Conservation (phyloP, 2,329 filamentous ascomycete species). For the Lasiodiplodia gonubiensis region DNA sequence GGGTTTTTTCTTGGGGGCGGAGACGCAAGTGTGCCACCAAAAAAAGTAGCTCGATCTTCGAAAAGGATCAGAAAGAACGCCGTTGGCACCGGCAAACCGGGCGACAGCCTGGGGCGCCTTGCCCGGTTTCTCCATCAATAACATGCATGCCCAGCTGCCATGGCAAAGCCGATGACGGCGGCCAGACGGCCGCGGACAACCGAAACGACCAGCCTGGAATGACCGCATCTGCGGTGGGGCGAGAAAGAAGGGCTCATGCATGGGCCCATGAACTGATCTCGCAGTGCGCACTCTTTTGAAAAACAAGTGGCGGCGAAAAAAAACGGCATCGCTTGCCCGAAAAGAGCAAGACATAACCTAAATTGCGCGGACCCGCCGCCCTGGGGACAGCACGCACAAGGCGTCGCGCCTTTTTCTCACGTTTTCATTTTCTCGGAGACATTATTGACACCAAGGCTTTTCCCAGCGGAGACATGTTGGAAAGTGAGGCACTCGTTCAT, state of each 20-base stretch:
- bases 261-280: slow-evolving; percentile 23
- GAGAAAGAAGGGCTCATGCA: not conserved
- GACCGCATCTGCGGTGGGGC: slow-evolving; percentile 14
- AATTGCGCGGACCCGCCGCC: slow-evolving; percentile 13
- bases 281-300: slow-evolving; percentile 8
- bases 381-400: slow-evolving; percentile 5
- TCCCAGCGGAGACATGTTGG: not conserved
- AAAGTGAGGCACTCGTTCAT: not conserved
- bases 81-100: slow-evolving; percentile 21
- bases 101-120: not conserved
- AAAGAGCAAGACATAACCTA: slow-evolving; percentile 5
- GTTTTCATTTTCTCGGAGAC: slow-evolving; percentile 6
- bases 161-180: slow-evolving; percentile 10
- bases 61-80: slow-evolving; percentile 24
- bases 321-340: slow-evolving; percentile 20
- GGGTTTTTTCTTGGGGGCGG: slow-evolving; percentile 14
- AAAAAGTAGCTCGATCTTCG: slow-evolving; percentile 24
- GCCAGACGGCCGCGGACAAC: not conserved
- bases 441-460: slow-evolving; percentile 1
- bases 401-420: not conserved
- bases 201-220: slow-evolving; percentile 13
- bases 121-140: slow-evolving; percentile 15
- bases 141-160: not conserved
- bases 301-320: slow-evolving; percentile 7
- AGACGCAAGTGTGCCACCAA: slow-evolving; percentile 5